phyloP scores from a whole-genome alignment of 2,329 filamentous ascomycete species.

The Sporothrix pallida region DNA sequence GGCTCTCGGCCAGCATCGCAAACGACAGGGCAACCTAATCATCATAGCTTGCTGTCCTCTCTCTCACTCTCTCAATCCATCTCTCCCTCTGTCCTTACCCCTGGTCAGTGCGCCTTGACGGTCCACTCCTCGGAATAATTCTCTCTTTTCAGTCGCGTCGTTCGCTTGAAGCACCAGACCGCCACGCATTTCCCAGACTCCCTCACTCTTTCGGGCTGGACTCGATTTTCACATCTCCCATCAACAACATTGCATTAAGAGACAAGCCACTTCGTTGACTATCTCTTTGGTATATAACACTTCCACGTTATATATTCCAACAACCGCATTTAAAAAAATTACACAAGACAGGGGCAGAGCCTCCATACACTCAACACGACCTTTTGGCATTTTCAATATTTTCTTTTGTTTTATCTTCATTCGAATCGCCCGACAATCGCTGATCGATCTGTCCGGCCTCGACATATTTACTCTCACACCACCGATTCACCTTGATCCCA shows the following conservation, averaged over 20 bases:
- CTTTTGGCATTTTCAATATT: constrained; percentile 20
- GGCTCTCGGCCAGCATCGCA: constrained; percentile 30
- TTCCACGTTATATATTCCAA: constrained; percentile 22
- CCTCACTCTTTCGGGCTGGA: constrained; percentile 44
- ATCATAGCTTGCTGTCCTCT: constrained; percentile 23
- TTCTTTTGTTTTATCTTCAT: constrained; percentile 10
- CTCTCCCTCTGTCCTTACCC: constrained; percentile 29
- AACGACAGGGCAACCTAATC: constrained; percentile 17
- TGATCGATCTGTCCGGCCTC: constrained; percentile 29
- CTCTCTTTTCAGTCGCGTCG: constrained; percentile 34
- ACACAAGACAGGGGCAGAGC: constrained; percentile 38
- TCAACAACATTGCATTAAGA: constrained; percentile 14
- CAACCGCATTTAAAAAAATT: not conserved
- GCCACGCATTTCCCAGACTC: constrained; percentile 32
- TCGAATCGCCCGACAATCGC: constrained; percentile 28
- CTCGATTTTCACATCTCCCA: constrained; percentile 39
- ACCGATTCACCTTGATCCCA: constrained; percentile 5
- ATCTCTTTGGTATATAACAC: constrained; percentile 24
- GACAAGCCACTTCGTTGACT: not conserved
- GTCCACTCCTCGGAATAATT: constrained; percentile 36
- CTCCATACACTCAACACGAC: constrained; percentile 29
- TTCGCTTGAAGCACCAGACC: constrained; percentile 42
- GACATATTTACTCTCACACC: constrained; percentile 1
- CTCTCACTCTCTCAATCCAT: constrained; percentile 19
- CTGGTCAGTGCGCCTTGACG: constrained; percentile 40